Evolutionary conservation across 148 eudicot genomes (phyloP), one percentile per base, ranked within the genome.

Genomic region (Pharnaceum exiguum): DNA sequence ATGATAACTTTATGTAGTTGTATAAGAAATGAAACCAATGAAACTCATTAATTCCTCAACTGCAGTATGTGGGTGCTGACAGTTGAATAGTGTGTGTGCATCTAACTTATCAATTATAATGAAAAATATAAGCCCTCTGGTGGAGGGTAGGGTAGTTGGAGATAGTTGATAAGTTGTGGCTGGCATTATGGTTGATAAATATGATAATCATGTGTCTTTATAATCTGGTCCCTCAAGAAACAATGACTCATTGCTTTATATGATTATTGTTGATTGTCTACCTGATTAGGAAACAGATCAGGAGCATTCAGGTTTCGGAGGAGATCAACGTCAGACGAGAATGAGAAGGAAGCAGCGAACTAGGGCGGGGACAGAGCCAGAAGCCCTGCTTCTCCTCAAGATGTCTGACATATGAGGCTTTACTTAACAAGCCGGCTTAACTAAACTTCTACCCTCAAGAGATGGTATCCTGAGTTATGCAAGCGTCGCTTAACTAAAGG

Each of bases 231-330:
- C n/a, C n/a, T n/a, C n/a, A n/a, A n/a, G 38, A 35, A 10, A 24
- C 27, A 24, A 24, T 15, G 59, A 23, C 59, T n/a, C 33, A 51
- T 18, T 13, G 0, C 28, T 1, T 10, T 10, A 35, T 17, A 18
- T 68, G 43, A 28, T 35, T 37, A 30, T 32, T n/a, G 37, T 31
- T n/a, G 7, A 31, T 19, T 63, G 26, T n/a, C n/a, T n/a, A n/a
- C n/a, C 18, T 55, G 0, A 13, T 19, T 57, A 71, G 75, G 75
- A 18, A 70, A 35, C 72, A 77, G 78, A 70, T 57, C 74, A 46
- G 72, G 73, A 44, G 68, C 72, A 24, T 73, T 73, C 78, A 49
- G 78, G 28, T 73, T 77, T 54, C 61, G 78, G 52, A 73, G 82
- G 59, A 61, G 54, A 53, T 66, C 78, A 5, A 51, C 61, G 19